Base-by-base conservation (phyloP, 345 rosid species). In the Zanthoxylum bungeanum region DNA sequence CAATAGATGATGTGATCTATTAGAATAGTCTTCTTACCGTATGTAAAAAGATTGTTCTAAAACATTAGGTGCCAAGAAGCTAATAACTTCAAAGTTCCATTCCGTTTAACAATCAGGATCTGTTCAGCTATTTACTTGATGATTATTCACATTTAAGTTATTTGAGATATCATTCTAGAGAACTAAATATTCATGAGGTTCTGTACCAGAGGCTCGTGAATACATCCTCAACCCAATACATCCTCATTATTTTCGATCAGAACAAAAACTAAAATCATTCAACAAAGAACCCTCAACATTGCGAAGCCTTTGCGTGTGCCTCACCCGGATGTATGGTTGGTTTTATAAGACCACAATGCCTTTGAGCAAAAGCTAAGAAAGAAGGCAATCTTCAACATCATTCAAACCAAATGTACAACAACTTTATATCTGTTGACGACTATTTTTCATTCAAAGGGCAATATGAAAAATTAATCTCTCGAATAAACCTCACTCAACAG, bases 271-370 rank as follows among this genome's bases (percentile, higher is more conserved):
- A n/a, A n/a, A n/a, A n/a, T n/a, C n/a, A n/a, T n/a, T n/a, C n/a
- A n/a, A n/a, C n/a, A n/a, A n/a, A n/a, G n/a, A n/a, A n/a, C 98
- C 98, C 74, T 92, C 98, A 30, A 90, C 97, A 85, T 94, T 94
- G 88, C 90, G 98, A 72, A 85, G 82, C 62, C 98, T 98, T 66
- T 94, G 98, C 19, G 95, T 98, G 85, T 94, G 98, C 80, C 98
- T 92, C 84, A 94, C 98, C 98, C 92, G 89, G 78, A 84, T 80
- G 77, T 73, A 79, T 68, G 53, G n/a, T n/a, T n/a, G n/a, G 80
- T 81, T 83, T 78, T 53, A 82, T 76, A 82, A 82, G 85, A 86
- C 79, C 84, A 76, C 62, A 82, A 72, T 66, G 67, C 72, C 81
- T 72, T 81, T 76, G 65, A 52, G 79, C 81, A 85, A 81, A 80